A percentile compares a stretch with the other conserved stretches of the same genome.
phyloP scores from a whole-genome alignment of 176 grass and related monocot species.

The Hyparrhenia diplandra region DNA sequence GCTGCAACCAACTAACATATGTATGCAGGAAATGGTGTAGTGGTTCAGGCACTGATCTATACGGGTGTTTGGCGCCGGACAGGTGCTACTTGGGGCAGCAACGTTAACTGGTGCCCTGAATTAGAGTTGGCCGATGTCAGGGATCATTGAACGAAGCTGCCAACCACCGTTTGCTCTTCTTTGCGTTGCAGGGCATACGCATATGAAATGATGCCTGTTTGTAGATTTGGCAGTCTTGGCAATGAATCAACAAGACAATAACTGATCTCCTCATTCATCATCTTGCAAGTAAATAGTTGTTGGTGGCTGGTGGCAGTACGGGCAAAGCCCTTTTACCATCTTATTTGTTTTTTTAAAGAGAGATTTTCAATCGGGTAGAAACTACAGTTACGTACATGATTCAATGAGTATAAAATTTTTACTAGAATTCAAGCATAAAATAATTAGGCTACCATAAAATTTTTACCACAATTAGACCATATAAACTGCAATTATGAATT shows the following conservation, averaged over 20 bases:
- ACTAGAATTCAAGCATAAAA: too few species aligned
- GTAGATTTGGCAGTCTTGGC: not conserved
- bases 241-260: not conserved
- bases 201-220: not conserved
- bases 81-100: constrained; percentile 11
- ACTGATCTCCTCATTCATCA: not conserved
- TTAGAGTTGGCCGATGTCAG: not conserved
- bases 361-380: too few species aligned
- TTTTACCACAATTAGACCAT: too few species aligned
- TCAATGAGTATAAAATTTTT: too few species aligned
- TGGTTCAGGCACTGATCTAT: not conserved
- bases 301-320: not conserved
- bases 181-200: constrained; percentile 14
- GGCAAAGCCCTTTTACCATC: too few species aligned
- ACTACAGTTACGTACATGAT: too few species aligned
- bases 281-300: not conserved
- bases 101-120: constrained; percentile 9
- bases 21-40: not conserved
- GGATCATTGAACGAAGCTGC: not conserved
- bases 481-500: too few species aligned
- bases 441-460: too few species aligned
- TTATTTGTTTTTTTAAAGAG: too few species aligned
- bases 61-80: not conserved
- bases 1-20: not conserved
- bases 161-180: constrained; percentile 2